Percentiles rank a stretch among this genome's conserved stretches.
Evolutionary conservation across 768 basidiomycete species (phyloP).

Genomic region (Mycena vulgaris): DNA sequence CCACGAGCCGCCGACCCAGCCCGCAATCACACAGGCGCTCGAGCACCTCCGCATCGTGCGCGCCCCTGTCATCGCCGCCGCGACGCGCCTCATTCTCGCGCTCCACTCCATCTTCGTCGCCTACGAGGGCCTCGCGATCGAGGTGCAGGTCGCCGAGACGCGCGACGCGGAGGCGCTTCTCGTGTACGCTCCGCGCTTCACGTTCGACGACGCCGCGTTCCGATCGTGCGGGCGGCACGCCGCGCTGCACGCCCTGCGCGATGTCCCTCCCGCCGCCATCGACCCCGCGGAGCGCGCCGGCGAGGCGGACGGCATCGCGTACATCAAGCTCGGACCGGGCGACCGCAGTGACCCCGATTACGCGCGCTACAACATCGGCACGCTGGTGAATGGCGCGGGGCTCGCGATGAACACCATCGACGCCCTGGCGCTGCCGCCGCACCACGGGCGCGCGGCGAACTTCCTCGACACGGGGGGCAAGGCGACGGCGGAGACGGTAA

Average conservation of each 20-base stretch:
- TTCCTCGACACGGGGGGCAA: conserved; percentile 89
- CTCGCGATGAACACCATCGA: conserved; percentile 92
- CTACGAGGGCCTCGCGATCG: conserved; percentile 20
- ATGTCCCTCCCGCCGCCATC: conserved; percentile 3
- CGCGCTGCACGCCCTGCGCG: conserved; percentile 24
- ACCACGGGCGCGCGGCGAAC: conserved; percentile 84
- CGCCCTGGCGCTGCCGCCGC: conserved; percentile 69
- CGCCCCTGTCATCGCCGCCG: background rate
- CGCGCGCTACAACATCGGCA: conserved; percentile 63
- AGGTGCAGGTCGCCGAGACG: background rate
- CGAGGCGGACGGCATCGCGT: conserved; percentile 31
- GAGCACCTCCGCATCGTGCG: background rate
- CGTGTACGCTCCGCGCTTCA: conserved; percentile 12
- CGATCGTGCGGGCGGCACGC: conserved; percentile 24
- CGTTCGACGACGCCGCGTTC: conserved; percentile 34
- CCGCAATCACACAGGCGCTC: background rate
- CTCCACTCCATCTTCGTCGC: conserved; percentile 6
- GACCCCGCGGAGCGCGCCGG: conserved; percentile 20
- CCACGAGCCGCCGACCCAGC: background rate
- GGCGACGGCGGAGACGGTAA: conserved; percentile 89
- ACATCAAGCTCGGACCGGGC: conserved; percentile 25
- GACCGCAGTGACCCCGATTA: background rate
- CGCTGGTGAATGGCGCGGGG: conserved; percentile 87
- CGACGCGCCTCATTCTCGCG: background rate
- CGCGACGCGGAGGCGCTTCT: background rate